Evolutionary conservation across 768 basidiomycete species (phyloP), one percentile per base, ranked within the genome.

Genomic region (Pulveroboletus sp.): DNA sequence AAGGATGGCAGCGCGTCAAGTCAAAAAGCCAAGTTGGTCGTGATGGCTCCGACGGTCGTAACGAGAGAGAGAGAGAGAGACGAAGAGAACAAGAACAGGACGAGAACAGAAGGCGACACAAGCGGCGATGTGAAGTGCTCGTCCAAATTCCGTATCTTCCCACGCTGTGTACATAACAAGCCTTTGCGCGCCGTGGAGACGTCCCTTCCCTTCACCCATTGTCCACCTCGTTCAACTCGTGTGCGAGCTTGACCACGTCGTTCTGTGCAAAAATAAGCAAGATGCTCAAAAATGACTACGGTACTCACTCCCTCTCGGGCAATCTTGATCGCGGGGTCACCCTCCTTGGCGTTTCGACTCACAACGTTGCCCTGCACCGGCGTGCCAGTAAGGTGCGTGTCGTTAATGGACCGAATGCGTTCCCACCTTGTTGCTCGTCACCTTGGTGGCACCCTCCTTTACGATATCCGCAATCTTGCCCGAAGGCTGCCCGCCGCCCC

Each of bases 271-370:
- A 8, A 37, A 21, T 30, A 32, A 8, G 39, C 17, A 40, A 41
- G 26, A 41, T 28, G n/a, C 6, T 8, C 12, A n/a, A 11, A 35
- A 7, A 50, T 18, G 32, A 17, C 41, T 17, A 36, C 4, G 5
- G 30, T 3, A 72, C 74, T 57, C 55, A 76, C 77, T 18, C 76
- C 75, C 28, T 69, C 57, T 30, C 75, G 67, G 27, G 68, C 55
- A 46, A 79, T 77, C 52, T 74, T 73, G 26, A 78, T 71, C 5
- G 76, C 77, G 1, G 78, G 76, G 61, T 79, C 76, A 10, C 71
- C 78, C 36, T 71, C 70, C 33, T 59, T 69, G 2, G 69, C 76
- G 18, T 73, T 76, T 47, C 74, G 71, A 3, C 61, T 64, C 37
- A 76, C 69, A 4, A 69, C 72, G 50, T 78, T 76, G 2, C 71